Base-by-base conservation (phyloP, 805 yeast genomes). In the Yamadazyma philogaea region DNA sequence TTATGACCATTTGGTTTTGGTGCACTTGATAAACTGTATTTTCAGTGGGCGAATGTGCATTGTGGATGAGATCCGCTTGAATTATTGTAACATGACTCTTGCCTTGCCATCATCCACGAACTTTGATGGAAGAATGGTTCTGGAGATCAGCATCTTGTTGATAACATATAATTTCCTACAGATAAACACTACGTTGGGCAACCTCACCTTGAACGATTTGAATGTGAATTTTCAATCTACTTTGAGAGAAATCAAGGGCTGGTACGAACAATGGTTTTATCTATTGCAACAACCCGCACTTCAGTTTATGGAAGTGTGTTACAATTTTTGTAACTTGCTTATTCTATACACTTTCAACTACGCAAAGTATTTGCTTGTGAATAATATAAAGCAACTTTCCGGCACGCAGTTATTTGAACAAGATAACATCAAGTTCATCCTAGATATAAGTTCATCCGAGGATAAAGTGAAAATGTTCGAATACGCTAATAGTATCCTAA, bases 71-170 rank as follows among this genome's bases (percentile, higher is more conserved):
- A 65, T 74, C 18, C 64, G 87, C 30, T 57, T 82, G 34, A 79
- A 77, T 44, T 74, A 77, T 45, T 79, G 87, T 46, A 70, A 79
- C 7, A 71, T 78, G 16, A 75, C 83, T 1, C 62, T 82, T 37
- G 77, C 79, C 30, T 60, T 78, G 30, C 68, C 81, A 4, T 67
- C 77, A 27, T 78, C 89, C 2, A 82, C 89, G 5, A 83, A 84
- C 54, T 86, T 85, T 57, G 95, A 86, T 56, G 87, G 86, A n/a
- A 63, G 93, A 45, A 83, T 86, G 79, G 82, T 84, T 6, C 82
- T 88, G 31, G 95, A 86, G 59, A 78, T 84, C 39, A 75, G 81
- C 15, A 68, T 84, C 8, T 78, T 82, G 41, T 57, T 77, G 14
- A 70, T 79, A 10, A 68, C 81, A 0, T 83, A 83, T 60, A 75